These are phyloP conservation scores for Aureobasidium musti DNA, from an alignment of 2,329 filamentous ascomycete species.

Conservation along the genomic window DNA sequence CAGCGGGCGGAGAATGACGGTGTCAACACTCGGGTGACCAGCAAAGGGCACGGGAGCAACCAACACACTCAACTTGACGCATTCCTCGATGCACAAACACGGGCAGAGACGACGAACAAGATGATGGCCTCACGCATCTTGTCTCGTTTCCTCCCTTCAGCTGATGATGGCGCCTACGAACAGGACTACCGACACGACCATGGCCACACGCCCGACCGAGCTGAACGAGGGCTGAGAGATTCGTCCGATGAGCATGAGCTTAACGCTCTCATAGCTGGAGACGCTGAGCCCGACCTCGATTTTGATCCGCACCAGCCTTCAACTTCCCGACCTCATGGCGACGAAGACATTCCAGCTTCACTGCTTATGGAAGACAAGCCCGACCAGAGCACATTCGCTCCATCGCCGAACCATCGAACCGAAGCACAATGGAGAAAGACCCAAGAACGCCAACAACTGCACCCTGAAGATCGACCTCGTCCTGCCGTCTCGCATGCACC, in stretches of 20 bases:
- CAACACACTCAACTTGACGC: neutral
- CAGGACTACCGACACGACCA: slow-evolving; percentile 40
- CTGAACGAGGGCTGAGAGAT: slow-evolving; percentile 47
- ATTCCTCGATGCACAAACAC: slow-evolving; percentile 2
- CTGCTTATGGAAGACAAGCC: slow-evolving; percentile 57
- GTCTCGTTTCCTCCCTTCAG: slow-evolving; percentile 51
- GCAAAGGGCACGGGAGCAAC: slow-evolving; percentile 11
- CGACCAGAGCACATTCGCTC: slow-evolving; percentile 26
- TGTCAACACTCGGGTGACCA: slow-evolving; percentile 24
- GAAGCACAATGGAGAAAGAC: slow-evolving; percentile 56
- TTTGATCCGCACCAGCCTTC: neutral
- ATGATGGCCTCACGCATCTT: slow-evolving; percentile 58
- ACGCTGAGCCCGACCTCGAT: slow-evolving; percentile 32
- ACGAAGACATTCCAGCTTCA: slow-evolving; percentile 61
- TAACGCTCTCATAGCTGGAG: slow-evolving; percentile 57
- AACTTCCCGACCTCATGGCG: neutral
- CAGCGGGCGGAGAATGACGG: slow-evolving; percentile 5
- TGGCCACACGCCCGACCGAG: slow-evolving; percentile 44
- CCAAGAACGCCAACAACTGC: slow-evolving; percentile 50
- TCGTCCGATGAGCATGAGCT: slow-evolving; percentile 60
- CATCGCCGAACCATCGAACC: slow-evolving; percentile 30
- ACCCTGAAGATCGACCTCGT: slow-evolving; percentile 35
- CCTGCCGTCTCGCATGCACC: slow-evolving; percentile 18
- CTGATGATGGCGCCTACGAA: slow-evolving; percentile 46
- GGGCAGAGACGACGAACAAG: slow-evolving; percentile 18